Evolutionary conservation across 2,329 filamentous ascomycete species (phyloP).

Genomic region (Pyrenophora teres): DNA sequence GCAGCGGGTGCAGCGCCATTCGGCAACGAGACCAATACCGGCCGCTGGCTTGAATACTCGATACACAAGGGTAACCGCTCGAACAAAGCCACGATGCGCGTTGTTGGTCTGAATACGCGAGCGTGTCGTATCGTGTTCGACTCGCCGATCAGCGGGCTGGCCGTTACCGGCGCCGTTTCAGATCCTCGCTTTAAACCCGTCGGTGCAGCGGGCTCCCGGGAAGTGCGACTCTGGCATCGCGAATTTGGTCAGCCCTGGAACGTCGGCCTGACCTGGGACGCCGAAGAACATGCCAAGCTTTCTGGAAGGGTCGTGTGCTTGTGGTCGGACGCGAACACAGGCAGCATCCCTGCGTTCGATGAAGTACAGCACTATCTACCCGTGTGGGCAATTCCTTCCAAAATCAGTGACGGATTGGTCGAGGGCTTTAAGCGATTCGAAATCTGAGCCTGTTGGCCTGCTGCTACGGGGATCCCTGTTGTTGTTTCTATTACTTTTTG

Average conservation of each 20-base stretch:
- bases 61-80: slow-evolving; percentile 54
- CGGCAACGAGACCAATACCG: slow-evolving; percentile 33
- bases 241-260: slow-evolving; percentile 78
- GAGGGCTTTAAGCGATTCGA: slow-evolving; percentile 74
- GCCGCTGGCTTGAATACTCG: slow-evolving; percentile 68
- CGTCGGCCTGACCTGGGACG: slow-evolving; percentile 71
- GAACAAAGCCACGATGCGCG: slow-evolving; percentile 64
- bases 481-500: slow-evolving; percentile 33
- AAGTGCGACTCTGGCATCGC: slow-evolving; percentile 80
- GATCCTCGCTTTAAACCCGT: slow-evolving; percentile 69
- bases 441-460: slow-evolving; percentile 25
- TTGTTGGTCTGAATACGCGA: slow-evolving; percentile 76
- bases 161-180: slow-evolving; percentile 64
- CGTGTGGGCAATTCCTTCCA: slow-evolving; percentile 77
- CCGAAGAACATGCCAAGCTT: slow-evolving; percentile 38
- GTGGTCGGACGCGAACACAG: slow-evolving; percentile 85
- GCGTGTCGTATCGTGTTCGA: slow-evolving; percentile 77
- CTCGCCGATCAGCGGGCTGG: slow-evolving; percentile 66
- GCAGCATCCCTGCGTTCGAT: slow-evolving; percentile 79
- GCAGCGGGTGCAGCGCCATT: slow-evolving; percentile 29
- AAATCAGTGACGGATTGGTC: slow-evolving; percentile 76
- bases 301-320: slow-evolving; percentile 73
- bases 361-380: slow-evolving; percentile 79
- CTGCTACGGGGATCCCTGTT: slow-evolving; percentile 31
- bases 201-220: slow-evolving; percentile 65